A percentile compares a stretch with the other conserved stretches of the same genome.
Evolutionary conservation across 2,329 filamentous ascomycete species (phyloP).

Genomic region (Shiraia sp.): DNA sequence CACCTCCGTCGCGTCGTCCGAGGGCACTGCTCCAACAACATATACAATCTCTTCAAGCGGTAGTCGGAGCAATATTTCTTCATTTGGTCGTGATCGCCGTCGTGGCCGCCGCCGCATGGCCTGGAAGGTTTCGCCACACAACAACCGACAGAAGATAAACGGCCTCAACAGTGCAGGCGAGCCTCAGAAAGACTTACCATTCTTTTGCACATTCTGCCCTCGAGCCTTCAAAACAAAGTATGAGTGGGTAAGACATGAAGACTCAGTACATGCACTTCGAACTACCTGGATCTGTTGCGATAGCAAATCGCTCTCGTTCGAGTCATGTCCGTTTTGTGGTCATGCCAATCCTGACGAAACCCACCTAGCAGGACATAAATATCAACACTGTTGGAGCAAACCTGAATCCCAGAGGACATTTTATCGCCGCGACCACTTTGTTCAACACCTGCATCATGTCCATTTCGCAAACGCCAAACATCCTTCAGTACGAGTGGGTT

Average conservation of each 20-base stretch:
- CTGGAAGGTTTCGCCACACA: slow-evolving; percentile 39
- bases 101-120: slow-evolving; percentile 41
- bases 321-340: slow-evolving; percentile 39
- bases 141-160: slow-evolving; percentile 29
- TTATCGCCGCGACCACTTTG: slow-evolving; percentile 42
- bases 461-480: slow-evolving; percentile 41
- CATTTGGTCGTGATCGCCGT: slow-evolving; percentile 39
- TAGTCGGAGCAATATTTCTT: slow-evolving; percentile 39
- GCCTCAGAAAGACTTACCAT: slow-evolving; percentile 36
- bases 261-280: slow-evolving; percentile 43
- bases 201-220: slow-evolving; percentile 43
- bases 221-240: slow-evolving; percentile 44
- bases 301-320: slow-evolving; percentile 26
- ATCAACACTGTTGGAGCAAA: slow-evolving; percentile 40
- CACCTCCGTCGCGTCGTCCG: slow-evolving; percentile 36
- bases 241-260: slow-evolving; percentile 44
- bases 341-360: slow-evolving; percentile 35
- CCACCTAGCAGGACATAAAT: slow-evolving; percentile 41
- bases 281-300: slow-evolving; percentile 45
- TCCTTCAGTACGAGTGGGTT: slow-evolving; percentile 37
- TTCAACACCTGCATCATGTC: slow-evolving; percentile 41
- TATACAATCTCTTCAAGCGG: slow-evolving; percentile 38
- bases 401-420: slow-evolving; percentile 43
- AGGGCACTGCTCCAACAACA: slow-evolving; percentile 36
- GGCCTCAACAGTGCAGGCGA: slow-evolving; percentile 36